Conservation (phyloP, 1,139 yeast genomes). For the Spencermartinsiella ligniputridi region DNA sequence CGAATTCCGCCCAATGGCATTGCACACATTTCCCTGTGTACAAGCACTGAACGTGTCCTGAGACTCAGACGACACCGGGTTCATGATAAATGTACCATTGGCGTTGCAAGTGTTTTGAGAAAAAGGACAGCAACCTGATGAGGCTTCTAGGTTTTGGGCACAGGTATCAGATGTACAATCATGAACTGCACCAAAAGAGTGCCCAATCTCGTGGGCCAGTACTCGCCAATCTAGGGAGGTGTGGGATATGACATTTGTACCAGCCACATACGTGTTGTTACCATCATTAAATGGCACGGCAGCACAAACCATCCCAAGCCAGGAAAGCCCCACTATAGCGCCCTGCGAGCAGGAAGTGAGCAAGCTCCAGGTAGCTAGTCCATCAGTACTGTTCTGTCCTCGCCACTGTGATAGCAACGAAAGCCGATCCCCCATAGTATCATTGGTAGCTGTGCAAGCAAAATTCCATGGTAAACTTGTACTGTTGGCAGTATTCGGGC, state of each 20-base stretch:
- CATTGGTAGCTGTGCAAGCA: conserved; percentile 24
- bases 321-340: conserved; percentile 37
- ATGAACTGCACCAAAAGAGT: conserved; percentile 42
- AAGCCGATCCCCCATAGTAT: conserved; percentile 31
- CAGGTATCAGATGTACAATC: conserved; percentile 38
- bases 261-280: conserved; percentile 27
- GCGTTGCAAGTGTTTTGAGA: conserved; percentile 31
- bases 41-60: conserved; percentile 34
- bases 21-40: conserved; percentile 37
- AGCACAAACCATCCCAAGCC: conserved; percentile 39
- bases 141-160: conserved; percentile 25
- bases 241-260: conserved; percentile 35
- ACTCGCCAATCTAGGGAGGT: conserved; percentile 36
- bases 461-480: conserved; percentile 30
- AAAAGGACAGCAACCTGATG: conserved; percentile 37
- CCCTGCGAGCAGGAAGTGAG: conserved; percentile 35
- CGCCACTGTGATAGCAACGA: conserved; percentile 34
- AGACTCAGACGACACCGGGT: conserved; percentile 33
- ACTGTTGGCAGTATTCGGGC: conserved; percentile 24
- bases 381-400: conserved; percentile 28
- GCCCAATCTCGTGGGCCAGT: conserved; percentile 40
- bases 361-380: conserved; percentile 37
- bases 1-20: conserved; percentile 28
- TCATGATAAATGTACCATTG: conserved; percentile 36
- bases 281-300: conserved; percentile 16